Evolutionary conservation across 2,329 filamentous ascomycete species (phyloP).

Genomic region (Monosporascus sp.): DNA sequence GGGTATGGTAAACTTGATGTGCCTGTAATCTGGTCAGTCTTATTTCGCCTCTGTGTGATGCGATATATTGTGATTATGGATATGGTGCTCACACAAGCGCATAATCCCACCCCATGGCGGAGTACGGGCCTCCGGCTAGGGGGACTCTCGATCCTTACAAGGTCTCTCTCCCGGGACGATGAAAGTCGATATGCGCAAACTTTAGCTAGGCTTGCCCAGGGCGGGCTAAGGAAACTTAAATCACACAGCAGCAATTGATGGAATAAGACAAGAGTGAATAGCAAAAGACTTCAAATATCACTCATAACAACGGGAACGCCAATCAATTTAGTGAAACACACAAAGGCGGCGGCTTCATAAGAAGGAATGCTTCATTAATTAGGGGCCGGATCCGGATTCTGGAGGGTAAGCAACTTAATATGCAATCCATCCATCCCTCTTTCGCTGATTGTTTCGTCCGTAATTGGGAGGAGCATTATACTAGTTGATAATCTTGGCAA

Average conservation of each 20-base stretch:
- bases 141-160: neutral
- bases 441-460: neutral
- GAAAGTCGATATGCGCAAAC: neutral
- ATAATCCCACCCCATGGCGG: slow-evolving; percentile 24
- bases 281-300: no score
- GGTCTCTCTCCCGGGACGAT: neutral
- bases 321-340: no score
- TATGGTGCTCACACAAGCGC: slow-evolving; percentile 21
- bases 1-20: slow-evolving; percentile 63
- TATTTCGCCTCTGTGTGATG: neutral
- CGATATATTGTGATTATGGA: neutral
- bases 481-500: neutral
- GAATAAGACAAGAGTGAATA: no score
- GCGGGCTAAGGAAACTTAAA: no score
- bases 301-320: no score
- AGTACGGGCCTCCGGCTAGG: neutral
- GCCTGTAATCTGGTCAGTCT: slow-evolving; percentile 33
- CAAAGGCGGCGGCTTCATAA: no score
- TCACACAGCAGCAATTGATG: no score
- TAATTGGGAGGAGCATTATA: neutral
- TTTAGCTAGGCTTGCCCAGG: neutral
- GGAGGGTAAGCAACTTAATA: no score
- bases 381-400: no score
- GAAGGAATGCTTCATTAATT: no score
- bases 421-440: no score